Evolutionary conservation across 2,329 filamentous ascomycete species (phyloP), one percentile per base, ranked within the genome.

Genomic region (Exserohilum turcica): DNA sequence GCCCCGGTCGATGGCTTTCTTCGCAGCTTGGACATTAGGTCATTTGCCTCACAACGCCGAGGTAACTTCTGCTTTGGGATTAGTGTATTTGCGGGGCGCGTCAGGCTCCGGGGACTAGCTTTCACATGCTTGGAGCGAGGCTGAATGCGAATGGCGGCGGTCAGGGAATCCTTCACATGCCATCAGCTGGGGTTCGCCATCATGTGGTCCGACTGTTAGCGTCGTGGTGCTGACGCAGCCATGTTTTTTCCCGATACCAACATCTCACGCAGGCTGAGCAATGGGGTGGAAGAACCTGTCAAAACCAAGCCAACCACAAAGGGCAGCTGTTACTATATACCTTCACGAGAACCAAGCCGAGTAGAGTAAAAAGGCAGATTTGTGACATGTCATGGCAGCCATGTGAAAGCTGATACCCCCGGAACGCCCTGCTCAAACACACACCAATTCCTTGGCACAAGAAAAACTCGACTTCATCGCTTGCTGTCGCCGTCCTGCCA

Each of bases 351-450:
- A 12, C 9, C 28, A 29, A 35, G 31, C 21, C 2, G 19, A 35
- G 43, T 32, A 16, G 36, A 40, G 29, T 33, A 38, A 44, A 35
- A 18, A 38, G 28, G 16, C 33, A 39, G 37, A 29, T 28, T 44
- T 19, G 36, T 44, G 29, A 49, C 29, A 48, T 12, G 31, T 24
- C 32, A 19, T 18, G 29, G 35, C 46, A 16, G 43, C 45, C 24
- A 42, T 45, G 13, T 43, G 45, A 50, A 50, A 54, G 47, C 46
- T 35, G 35, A 38, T 15, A 9, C 36, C 33, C 21, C 57, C 63
- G 21, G 18, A 71, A 72, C 68, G 66, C 69, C 68, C 52, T 61
- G 69, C 65, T 71, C 43, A 52, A 52, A 47, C 40, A 43, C 40
- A 43, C 44, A 46, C 24, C 39, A 32, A 43, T 43, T 21, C 42